Conservation (phyloP, 2,329 filamentous ascomycete species). For the Tympanopsis confertula region DNA sequence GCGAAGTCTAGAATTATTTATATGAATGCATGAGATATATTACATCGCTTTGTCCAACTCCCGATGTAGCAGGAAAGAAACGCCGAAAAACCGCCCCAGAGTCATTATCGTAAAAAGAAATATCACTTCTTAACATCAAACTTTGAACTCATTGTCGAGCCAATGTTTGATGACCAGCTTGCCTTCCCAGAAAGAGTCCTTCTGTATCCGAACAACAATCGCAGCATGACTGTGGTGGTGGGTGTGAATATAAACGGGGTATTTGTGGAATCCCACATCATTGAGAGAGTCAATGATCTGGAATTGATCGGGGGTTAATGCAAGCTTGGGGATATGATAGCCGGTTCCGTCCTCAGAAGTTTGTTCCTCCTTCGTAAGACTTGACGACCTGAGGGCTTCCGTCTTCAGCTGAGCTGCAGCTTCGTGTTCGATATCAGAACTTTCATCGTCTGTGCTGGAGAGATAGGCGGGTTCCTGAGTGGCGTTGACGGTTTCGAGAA, state of each 20-base stretch:
- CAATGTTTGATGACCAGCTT: conserved; percentile 70
- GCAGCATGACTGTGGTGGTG: conserved; percentile 76
- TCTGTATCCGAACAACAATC: conserved; percentile 69
- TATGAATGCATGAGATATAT: too few species aligned
- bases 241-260: conserved; percentile 65
- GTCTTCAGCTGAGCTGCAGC: conserved; percentile 12
- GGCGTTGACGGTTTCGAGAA: conserved; percentile 62
- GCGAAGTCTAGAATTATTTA: too few species aligned
- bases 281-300: conserved; percentile 72
- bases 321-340: conserved; percentile 54
- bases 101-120: conserved; percentile 73
- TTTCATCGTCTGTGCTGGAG: conserved; percentile 38
- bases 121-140: conserved; percentile 36
- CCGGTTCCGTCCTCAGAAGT: conserved; percentile 26
- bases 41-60: conserved; percentile 85
- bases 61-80: conserved; percentile 70
- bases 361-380: conserved; percentile 3
- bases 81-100: conserved; percentile 79
- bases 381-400: conserved; percentile 4
- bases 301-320: conserved; percentile 71
- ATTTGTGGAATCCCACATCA: conserved; percentile 49
- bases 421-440: conserved; percentile 15
- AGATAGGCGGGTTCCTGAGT: conserved; percentile 63
- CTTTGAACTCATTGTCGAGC: conserved; percentile 62
- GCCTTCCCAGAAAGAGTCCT: conserved; percentile 62